phyloP scores from a whole-genome alignment of 1,284 basidiomycete genomes.

The Leccinum proximum region DNA sequence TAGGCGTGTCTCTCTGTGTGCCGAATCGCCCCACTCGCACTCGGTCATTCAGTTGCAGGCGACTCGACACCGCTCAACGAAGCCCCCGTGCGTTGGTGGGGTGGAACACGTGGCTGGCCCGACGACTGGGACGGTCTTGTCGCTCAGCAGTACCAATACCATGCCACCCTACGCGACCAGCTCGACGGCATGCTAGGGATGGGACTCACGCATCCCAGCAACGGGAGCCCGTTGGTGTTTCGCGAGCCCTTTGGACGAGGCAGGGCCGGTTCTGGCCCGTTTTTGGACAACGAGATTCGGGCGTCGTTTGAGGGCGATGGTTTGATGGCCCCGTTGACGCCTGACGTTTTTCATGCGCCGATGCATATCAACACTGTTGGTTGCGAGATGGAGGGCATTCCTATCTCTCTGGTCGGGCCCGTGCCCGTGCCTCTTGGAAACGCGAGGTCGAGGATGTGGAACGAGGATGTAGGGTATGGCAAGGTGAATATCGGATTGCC shows the following conservation, averaged over 20 bases:
- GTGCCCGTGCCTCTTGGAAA: conserved; percentile 6
- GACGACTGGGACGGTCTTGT: conserved; percentile 18
- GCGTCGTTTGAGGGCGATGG: conserved; percentile 15
- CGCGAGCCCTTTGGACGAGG: conserved; percentile 5
- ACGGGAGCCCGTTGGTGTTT: background rate
- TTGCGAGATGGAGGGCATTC: conserved; percentile 7
- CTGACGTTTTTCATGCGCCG: background rate
- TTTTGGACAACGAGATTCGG: conserved; percentile 23
- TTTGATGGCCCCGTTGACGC: background rate
- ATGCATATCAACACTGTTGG: background rate
- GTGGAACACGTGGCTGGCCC: conserved; percentile 15
- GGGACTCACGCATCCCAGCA: background rate
- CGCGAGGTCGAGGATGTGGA: background rate
- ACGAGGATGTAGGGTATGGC: background rate
- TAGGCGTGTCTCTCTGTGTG: conserved; percentile 12
- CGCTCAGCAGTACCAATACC: background rate
- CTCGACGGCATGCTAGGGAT: background rate
- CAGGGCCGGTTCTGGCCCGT: conserved; percentile 7
- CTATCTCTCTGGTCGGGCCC: conserved; percentile 9
- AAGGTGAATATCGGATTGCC: conserved; percentile 4
- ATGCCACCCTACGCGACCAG: background rate
- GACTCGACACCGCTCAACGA: conserved; percentile 18
- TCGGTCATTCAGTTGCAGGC: background rate
- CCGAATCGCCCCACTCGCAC: background rate
- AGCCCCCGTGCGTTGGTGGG: conserved; percentile 23